Evolutionary conservation across 2,329 filamentous ascomycete species (phyloP), one percentile per base, ranked within the genome.

Genomic region (Zarea fungicola): DNA sequence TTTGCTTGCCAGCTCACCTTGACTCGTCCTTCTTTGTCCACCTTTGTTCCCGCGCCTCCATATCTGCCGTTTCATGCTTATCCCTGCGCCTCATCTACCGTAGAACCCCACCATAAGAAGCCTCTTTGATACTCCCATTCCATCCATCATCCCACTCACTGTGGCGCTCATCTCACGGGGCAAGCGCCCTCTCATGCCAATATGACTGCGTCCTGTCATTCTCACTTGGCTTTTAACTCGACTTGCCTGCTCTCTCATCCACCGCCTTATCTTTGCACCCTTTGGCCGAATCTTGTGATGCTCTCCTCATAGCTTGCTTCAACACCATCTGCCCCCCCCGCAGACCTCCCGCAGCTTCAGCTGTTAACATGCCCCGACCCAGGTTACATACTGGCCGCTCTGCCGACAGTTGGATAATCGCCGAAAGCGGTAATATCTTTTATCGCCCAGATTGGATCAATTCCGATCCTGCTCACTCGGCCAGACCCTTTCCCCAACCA

Each of bases 401-500:
- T n/a, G n/a, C n/a, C n/a, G n/a, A n/a, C n/a, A n/a, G n/a, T 40
- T 61, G 59, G 60, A 47, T 58, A 36, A 52, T 55, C 21, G 44
- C 58, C 21, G 55, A 56, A 41, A 47, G 54, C 36, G 57, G 56
- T 43, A 62, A 61, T 52, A 56, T 65, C 52, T 62, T 56, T 42
- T 65, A 65, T 42, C 61, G 62, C 18, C 57, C 59, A 23, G 46
- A 45, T 48, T 54, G 51, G 19, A 50, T 55, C 22, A 35, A 37
- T 44, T 22, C 36, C 44, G 45, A 48, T 16, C 26, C 28, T 32
- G 32, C 29, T 32, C 32, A 32, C n/a, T 37, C 49, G 26, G 19
- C 49, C 6, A 22, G 25, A 22, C 39, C 44, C 51, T 50, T 71
- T 43, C 68, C 69, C 8, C 51, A 61, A 36, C 69, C 69, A 29